Evolutionary conservation across 768 basidiomycete species (phyloP), one percentile per base, ranked within the genome.

Genomic region (Filobasidium floriforme): DNA sequence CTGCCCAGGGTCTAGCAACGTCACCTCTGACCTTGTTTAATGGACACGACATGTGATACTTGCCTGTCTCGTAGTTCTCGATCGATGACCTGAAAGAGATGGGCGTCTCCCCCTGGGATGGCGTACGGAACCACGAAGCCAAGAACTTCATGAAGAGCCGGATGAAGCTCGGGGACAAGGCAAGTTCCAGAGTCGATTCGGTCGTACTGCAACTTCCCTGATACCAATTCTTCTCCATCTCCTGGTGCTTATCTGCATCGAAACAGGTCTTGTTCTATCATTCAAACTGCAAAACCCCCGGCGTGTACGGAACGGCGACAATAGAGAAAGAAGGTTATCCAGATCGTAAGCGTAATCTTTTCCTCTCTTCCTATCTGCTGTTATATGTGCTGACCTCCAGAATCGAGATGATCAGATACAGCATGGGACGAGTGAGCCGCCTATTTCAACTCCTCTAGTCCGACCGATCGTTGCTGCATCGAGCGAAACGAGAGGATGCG

Each of bases 301-400:
- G 76, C 0, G 73, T 77, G 1, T 75, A 70, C 60, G 77, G 74
- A 10, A 41, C 73, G 10, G 77, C 77, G 3, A 70, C 90, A 85
- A 86, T 94, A 9, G 82, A 83, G 37, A 89, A 85, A 76, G 88
- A 89, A 75, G 89, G 90, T 7, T 93, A 94, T 78, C 89, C 92
- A 22, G 92, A 97, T 75, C 84, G 90, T 92, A 78, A 80, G 89
- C 78, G 24, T 15, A 28, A 46, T 40, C 43, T 15, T 19, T 1
- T 18, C 19, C 57, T 11, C 46, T 37, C 15, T 14, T 22, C 32
- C 37, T 60, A 29, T 18, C 22, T 19, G 7, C 3, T 60, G 29
- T 15, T 18, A 40, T 40, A 5, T 40, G 24, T 4, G 4, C 46
- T 49, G 22, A 49, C 19, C 43, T 10, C 10, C 43, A 44, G 43